Base-by-base conservation (phyloP, 305 asterid species). In the Coffea humblotiana region DNA sequence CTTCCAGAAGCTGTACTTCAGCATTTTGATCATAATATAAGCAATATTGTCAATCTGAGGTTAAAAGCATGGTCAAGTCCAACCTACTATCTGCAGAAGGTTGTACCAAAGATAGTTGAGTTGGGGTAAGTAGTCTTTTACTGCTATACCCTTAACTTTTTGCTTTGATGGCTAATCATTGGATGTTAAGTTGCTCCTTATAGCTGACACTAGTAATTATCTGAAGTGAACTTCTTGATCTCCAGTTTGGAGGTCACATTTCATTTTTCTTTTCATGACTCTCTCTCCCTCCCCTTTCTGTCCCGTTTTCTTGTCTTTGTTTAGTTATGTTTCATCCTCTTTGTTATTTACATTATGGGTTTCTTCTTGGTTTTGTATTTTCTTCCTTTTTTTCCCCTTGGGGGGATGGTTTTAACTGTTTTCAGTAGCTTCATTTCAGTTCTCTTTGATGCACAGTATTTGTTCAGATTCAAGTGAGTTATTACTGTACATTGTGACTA, bases 31-130 rank as follows among this genome's bases (percentile, higher is more conserved):
- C 81, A 94, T 80, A 92, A 96, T 68, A 91, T 91, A 78, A 92
- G 97, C 93, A 96, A 86, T 88, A 92, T 96, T 51, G 94, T 94
- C 79, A 96, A 96, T 84, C 90, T 96, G 89, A 89, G 99, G 81
- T 96, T 96, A 52, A 96, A 96, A 85, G 99, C 88, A 69, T 96
- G 99, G 99, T 96, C 98, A 21, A 96, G 97, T 80, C 91, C 99
- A 4, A 79, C 86, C 32, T 87, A 90, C 87, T 96, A 96, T 86
- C 91, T 92, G 40, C 87, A 88, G 25, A 96, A 90, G 88, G 99
- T 96, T 86, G 90, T 96, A 29, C 99, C 98, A 7, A 94, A 90
- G 91, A 90, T 96, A 73, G 49, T 88, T 78, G 93, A 92, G 83
- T 83, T 91, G 83, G 94, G 92, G 99, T 95, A 91, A 48, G 74